phyloP scores from a whole-genome alignment of 352 stramenopile species.

The Blastocystis sp. region DNA sequence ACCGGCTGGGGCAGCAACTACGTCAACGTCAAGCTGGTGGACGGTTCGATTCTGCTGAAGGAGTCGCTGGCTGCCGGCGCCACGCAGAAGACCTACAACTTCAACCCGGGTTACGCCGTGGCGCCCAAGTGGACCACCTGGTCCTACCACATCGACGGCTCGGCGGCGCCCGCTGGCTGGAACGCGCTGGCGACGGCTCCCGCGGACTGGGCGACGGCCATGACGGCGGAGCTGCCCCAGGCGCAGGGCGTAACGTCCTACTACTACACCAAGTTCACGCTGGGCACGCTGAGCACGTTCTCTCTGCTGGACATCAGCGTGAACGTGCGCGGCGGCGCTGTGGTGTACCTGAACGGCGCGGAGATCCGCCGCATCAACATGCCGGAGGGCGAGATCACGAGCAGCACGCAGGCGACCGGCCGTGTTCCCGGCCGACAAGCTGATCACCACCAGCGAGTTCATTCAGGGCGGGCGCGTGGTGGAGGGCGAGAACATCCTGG shows the following conservation, averaged over 20 bases:
- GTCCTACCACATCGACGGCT: conserved; percentile 17
- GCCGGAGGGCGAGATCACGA: neutral
- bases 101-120: conserved; percentile 38
- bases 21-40: conserved; percentile 32
- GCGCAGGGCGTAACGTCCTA: conserved; percentile 39
- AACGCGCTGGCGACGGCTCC: neutral
- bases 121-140: conserved; percentile 17
- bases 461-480: neutral
- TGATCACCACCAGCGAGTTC: conserved; percentile 20
- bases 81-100: conserved; percentile 9
- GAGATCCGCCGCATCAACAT: conserved; percentile 53
- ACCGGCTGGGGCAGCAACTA: conserved; percentile 26
- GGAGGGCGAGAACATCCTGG: conserved; percentile 63
- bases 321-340: conserved; percentile 32
- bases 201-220: conserved; percentile 20
- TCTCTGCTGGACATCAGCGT: conserved; percentile 3
- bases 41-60: conserved; percentile 12
- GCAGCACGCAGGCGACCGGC: neutral
- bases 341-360: conserved; percentile 64
- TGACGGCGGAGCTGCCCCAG: neutral
- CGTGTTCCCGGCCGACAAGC: neutral
- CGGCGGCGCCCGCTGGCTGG: conserved; percentile 13
- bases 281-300: neutral
- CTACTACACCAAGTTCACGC: conserved; percentile 54
- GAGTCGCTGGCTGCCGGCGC: conserved; percentile 50